Base-by-base conservation (phyloP, 1,139 yeast species). In the Saccharomyces hybrid region DNA sequence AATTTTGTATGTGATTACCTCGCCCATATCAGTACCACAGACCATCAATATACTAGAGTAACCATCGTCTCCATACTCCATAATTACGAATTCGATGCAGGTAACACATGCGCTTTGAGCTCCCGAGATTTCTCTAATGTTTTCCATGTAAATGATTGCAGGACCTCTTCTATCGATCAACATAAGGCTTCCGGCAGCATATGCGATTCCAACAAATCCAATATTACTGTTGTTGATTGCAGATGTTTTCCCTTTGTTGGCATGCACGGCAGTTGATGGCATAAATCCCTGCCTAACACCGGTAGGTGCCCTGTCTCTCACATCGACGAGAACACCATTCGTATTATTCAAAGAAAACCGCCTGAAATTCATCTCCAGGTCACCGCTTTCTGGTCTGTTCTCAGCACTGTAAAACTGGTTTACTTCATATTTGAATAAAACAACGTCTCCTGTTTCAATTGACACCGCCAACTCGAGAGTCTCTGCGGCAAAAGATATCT, bases 81-180 rank as follows among this genome's bases (percentile, higher is more conserved):
- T 79, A 50, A 83, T 86, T 1, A 88, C 78, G 69, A 90, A 87
- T 61, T 88, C 93, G 55, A 88, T 70, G 1, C 79, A 68, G 0
- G 96, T 86, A 1, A 85, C 74, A 61, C 70, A 69, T 67, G 68
- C 48, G 59, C 71, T 58, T 57, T 63, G 55, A 53, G 57, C 53
- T 5, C 60, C 61, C 2, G 70, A 58, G 11, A 63, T 53, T 25
- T 64, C 61, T 26, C 59, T 63, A 13, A 73, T 58, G 41, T 73
- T 71, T n/a, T 77, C 83, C 59, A 82, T 78, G 63, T 76, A 80
- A 31, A 91, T 86, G 2, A 88, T 75, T 0, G 90, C 89, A 1
- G 96, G 96, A 0, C 95, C 96, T 57, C 97, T 77, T 55, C 89
- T 77, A 70, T 93, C 98, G 59, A 95, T 74, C 0, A 93, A 84